A percentile compares a stretch with the other conserved stretches of the same genome.
These are phyloP conservation scores for Podospora pseudoanserina DNA, from an alignment of 495 filamentous ascomycete species.

Conservation along the genomic window DNA sequence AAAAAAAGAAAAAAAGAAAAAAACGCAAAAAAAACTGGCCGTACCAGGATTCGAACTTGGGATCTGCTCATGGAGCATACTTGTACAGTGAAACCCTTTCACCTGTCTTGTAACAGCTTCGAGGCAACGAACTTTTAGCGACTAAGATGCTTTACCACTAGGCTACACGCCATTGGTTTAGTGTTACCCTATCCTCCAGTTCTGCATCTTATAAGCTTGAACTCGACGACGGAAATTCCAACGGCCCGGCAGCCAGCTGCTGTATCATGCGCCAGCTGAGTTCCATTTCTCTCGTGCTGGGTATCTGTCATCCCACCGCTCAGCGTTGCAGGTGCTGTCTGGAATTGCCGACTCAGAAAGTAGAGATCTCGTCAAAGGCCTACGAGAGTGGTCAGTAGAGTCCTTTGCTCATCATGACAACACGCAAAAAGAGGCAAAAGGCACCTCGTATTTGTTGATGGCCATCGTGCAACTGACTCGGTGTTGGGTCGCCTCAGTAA, in stretches of 20 bases:
- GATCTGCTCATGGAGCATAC: neutral
- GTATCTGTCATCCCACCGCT: neutral
- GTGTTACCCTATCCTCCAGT: neutral
- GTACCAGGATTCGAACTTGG: neutral
- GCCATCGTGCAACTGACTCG: too few relatives aligned
- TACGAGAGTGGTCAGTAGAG: too few relatives aligned
- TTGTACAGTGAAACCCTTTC: neutral
- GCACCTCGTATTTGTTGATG: too few relatives aligned
- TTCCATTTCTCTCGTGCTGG: neutral
- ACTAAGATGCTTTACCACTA: neutral
- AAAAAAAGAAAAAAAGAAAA: neutral
- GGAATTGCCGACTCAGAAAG: too few relatives aligned
- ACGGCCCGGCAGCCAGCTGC: neutral
- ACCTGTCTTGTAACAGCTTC: neutral
- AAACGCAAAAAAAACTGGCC: neutral
- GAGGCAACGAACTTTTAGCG: neutral
- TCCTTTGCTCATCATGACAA: too few relatives aligned
- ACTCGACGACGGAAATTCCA: neutral
- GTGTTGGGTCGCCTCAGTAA: too few relatives aligned
- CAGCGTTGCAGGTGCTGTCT: neutral
- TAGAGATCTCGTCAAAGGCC: too few relatives aligned
- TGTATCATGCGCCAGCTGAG: neutral
- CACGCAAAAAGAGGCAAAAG: too few relatives aligned
- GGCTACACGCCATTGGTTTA: neutral
- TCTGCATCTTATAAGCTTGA: neutral